Conservation (phyloP, 495 filamentous ascomycete genomes). For the Pyrenula massariospora region DNA sequence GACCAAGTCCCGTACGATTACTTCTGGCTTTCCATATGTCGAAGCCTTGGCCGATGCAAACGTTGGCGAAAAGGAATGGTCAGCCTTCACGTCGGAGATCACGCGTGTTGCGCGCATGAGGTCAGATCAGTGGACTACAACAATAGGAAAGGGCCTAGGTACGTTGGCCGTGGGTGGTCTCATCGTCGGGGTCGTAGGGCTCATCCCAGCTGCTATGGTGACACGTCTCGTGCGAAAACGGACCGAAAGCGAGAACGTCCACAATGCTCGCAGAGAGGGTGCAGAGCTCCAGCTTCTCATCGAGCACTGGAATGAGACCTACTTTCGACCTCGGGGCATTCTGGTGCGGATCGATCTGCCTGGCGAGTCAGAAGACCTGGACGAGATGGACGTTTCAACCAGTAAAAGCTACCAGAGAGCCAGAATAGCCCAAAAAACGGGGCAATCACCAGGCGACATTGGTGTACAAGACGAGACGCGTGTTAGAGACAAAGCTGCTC, state of each 20-base stretch:
- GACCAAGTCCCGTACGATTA: constrained; percentile 12
- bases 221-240: constrained; percentile 7
- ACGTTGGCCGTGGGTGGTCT: constrained; percentile 20
- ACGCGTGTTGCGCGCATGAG: constrained; percentile 20
- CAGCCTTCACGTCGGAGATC: constrained; percentile 18
- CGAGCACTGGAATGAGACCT: constrained; percentile 20
- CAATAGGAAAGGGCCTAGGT: constrained; percentile 21
- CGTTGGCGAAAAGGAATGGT: constrained; percentile 17
- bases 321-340: constrained; percentile 19
- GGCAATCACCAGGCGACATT: neutral
- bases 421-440: neutral
- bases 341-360: constrained; percentile 27
- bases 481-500: constrained; percentile 8
- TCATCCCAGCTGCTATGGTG: constrained; percentile 18
- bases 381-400: constrained; percentile 13
- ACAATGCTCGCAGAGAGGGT: constrained; percentile 8
- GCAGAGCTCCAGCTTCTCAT: constrained; percentile 14
- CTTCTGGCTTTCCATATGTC: constrained; percentile 25
- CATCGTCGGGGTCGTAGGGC: constrained; percentile 21
- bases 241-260: constrained; percentile 20
- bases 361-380: constrained; percentile 13
- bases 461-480: neutral
- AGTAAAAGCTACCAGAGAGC: neutral
- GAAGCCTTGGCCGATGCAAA: constrained; percentile 10
- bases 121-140: constrained; percentile 20